Percentiles rank a stretch among this genome's conserved stretches.
Conservation (phyloP, 805 yeast species). For the Pichia gijzeniarum region DNA sequence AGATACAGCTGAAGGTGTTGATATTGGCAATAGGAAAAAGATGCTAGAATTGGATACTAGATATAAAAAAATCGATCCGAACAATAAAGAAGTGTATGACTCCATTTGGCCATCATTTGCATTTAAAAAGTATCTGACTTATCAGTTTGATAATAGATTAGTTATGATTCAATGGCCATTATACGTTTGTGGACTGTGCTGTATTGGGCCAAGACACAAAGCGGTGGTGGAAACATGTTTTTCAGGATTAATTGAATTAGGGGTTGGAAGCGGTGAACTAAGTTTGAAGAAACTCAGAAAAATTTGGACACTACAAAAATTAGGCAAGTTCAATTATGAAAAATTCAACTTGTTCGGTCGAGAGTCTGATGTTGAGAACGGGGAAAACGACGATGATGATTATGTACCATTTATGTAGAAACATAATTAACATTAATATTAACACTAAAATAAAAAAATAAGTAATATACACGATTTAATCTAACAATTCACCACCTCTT, state of each 20-base stretch:
- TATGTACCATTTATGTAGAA: slow-evolving; percentile 30
- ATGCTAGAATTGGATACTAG: slow-evolving; percentile 3
- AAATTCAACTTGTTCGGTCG: slow-evolving; percentile 20
- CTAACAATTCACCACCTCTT: slow-evolving; percentile 30
- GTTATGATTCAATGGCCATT: slow-evolving; percentile 36
- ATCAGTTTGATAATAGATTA: slow-evolving; percentile 30
- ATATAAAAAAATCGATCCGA: not conserved
- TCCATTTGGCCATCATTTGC: slow-evolving; percentile 15
- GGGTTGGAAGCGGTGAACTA: slow-evolving; percentile 33
- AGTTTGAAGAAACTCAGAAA: slow-evolving; percentile 26
- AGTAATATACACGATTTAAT: not conserved
- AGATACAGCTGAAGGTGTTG: slow-evolving; percentile 4
- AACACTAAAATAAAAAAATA: not conserved
- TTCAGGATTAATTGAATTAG: slow-evolving; percentile 28
- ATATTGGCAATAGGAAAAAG: not conserved
- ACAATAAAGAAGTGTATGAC: not conserved
- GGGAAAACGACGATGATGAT: slow-evolving; percentile 30
- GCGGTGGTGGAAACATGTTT: slow-evolving; percentile 31
- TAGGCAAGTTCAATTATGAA: slow-evolving; percentile 21
- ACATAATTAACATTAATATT: not conserved
- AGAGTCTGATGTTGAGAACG: slow-evolving; percentile 20
- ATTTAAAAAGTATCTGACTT: slow-evolving; percentile 25
- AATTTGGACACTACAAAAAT: slow-evolving; percentile 28
- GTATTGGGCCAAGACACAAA: slow-evolving; percentile 26
- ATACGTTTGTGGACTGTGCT: slow-evolving; percentile 31